These are phyloP conservation scores for Kodamaea suecica DNA, from an alignment of 1,139 yeast genomes.

Conservation along the genomic window DNA sequence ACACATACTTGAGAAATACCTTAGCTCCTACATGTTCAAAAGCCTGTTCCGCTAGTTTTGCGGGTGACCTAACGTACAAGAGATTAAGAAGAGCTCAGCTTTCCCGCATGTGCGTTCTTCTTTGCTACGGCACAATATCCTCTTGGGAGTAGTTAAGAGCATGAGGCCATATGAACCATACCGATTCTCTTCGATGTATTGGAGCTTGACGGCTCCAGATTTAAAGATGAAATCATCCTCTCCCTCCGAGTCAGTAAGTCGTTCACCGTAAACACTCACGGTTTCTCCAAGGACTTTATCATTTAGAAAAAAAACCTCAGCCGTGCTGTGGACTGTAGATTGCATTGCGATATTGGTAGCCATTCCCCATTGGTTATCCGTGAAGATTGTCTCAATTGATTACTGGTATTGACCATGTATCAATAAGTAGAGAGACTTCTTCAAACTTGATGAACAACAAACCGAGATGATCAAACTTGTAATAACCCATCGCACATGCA, in stretches of 20 bases:
- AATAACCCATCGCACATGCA: too few relatives aligned
- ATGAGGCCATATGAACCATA: constrained; percentile 53
- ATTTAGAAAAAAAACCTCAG: too few relatives aligned
- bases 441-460: too few relatives aligned
- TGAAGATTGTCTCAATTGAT: too few relatives aligned
- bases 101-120: constrained; percentile 52
- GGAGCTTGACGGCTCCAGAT: constrained; percentile 50
- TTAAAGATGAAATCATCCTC: constrained; percentile 47
- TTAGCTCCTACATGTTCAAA: too few relatives aligned
- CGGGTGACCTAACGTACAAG: constrained; percentile 62
- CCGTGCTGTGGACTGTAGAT: too few relatives aligned
- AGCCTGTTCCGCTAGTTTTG: constrained; percentile 57
- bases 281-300: too few relatives aligned
- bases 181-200: constrained; percentile 41
- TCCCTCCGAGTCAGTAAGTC: constrained; percentile 20
- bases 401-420: too few relatives aligned
- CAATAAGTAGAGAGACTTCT: too few relatives aligned
- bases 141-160: constrained; percentile 62
- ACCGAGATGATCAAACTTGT: too few relatives aligned
- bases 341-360: too few relatives aligned
- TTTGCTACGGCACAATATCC: constrained; percentile 53
- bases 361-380: too few relatives aligned
- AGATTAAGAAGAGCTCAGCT: constrained; percentile 61
- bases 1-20: constrained; percentile 46
- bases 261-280: not conserved